Percentiles rank a stretch among this genome's conserved stretches.
Conservation (phyloP, 208 protist species). For the Crithidia mellificae region DNA sequence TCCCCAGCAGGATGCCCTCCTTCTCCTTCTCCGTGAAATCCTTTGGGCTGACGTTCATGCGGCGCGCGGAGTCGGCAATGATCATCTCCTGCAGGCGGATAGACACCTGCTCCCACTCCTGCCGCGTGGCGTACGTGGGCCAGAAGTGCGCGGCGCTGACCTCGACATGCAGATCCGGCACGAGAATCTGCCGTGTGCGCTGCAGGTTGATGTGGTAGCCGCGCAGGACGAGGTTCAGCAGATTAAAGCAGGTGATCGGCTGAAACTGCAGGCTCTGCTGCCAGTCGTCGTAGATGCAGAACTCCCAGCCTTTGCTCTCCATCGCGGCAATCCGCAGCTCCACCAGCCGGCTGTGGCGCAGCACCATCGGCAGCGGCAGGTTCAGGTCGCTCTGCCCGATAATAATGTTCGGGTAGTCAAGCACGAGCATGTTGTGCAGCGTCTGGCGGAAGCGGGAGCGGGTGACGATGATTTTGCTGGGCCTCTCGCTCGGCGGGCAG, state of each 20-base stretch:
- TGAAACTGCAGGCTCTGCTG: slow-evolving; percentile 94
- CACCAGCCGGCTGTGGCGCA: slow-evolving; percentile 99
- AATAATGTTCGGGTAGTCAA: slow-evolving; percentile 99
- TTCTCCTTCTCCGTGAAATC: slow-evolving; percentile 99
- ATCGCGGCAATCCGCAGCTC: slow-evolving; percentile 99
- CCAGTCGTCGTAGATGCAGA: slow-evolving; percentile 99
- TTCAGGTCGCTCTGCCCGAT: slow-evolving; percentile 99
- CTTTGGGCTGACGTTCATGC: slow-evolving; percentile 99
- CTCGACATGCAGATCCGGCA: slow-evolving; percentile 96
- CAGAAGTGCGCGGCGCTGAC: slow-evolving; percentile 98
- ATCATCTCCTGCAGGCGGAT: slow-evolving; percentile 99
- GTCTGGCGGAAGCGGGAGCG: slow-evolving; percentile 96
- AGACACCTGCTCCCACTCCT: slow-evolving; percentile 99
- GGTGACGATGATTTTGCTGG: slow-evolving; percentile 99
- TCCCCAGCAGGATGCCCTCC: slow-evolving; percentile 99
- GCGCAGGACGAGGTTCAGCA: slow-evolving; percentile 99
- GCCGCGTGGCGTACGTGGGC: slow-evolving; percentile 97
- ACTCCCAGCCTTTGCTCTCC: slow-evolving; percentile 98
- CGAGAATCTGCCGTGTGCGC: slow-evolving; percentile 96
- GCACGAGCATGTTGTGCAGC: slow-evolving; percentile 94
- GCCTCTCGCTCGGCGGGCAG: slow-evolving; percentile 98
- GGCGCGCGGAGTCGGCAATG: slow-evolving; percentile 99
- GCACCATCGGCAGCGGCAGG: slow-evolving; percentile 98
- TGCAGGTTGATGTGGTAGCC: slow-evolving; percentile 98
- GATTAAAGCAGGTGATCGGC: slow-evolving; percentile 98